Evolutionary conservation across 2,329 filamentous ascomycete species (phyloP).

Genomic region (Neospermospora avenae): DNA sequence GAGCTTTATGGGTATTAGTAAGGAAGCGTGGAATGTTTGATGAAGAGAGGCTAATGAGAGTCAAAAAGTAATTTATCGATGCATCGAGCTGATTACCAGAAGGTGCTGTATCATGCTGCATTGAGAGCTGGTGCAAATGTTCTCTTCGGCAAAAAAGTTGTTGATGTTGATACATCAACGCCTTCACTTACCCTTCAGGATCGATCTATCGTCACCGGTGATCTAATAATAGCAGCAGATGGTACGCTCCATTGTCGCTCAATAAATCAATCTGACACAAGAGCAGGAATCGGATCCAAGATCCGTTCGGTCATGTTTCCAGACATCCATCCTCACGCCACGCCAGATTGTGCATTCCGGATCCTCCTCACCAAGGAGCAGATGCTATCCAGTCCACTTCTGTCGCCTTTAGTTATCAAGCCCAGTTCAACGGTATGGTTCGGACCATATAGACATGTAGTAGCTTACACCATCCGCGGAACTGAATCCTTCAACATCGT

Average conservation of each 20-base stretch:
- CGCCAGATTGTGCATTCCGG: slow-evolving; percentile 4
- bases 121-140: slow-evolving; percentile 1
- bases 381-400: neutral
- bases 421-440: slow-evolving; percentile 5
- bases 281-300: slow-evolving; percentile 5
- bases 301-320: slow-evolving; percentile 3
- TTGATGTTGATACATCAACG: slow-evolving; percentile 34
- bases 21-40: neutral
- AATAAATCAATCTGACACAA: neutral
- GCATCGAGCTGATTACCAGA: slow-evolving; percentile 14
- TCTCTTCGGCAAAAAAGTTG: neutral
- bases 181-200: slow-evolving; percentile 44
- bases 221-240: slow-evolving; percentile 53
- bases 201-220: slow-evolving; percentile 42
- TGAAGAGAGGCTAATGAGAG: neutral
- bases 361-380: neutral
- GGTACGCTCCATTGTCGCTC: slow-evolving; percentile 32
- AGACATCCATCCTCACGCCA: neutral
- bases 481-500: neutral
- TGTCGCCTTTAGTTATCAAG: neutral
- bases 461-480: slow-evolving; percentile 6
- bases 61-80: slow-evolving; percentile 3
- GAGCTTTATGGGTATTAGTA: slow-evolving; percentile 6
- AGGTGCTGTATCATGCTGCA: slow-evolving; percentile 11
- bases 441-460: slow-evolving; percentile 6